Conservation (phyloP, 306 rosid genomes). For the Rubus parviflorus region DNA sequence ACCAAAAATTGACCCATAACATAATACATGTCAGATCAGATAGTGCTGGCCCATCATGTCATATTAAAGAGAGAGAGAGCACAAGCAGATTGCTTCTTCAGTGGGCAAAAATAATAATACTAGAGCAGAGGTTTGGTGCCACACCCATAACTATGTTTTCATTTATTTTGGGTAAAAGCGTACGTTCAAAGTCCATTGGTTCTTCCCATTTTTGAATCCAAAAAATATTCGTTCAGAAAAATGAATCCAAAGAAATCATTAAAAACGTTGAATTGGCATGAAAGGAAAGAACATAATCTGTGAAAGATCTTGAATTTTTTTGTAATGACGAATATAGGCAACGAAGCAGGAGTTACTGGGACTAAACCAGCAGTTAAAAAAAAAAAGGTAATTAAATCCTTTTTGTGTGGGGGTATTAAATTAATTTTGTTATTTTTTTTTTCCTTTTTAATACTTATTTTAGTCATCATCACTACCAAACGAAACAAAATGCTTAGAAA, state of each 20-base stretch:
- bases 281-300: not conserved
- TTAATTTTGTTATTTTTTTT: too few relatives aligned
- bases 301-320: not conserved
- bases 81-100: not conserved
- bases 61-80: not conserved
- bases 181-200: not conserved
- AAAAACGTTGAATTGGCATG: not conserved
- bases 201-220: not conserved
- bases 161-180: not conserved
- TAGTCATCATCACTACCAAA: not conserved
- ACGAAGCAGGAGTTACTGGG: too few relatives aligned
- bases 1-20: not conserved
- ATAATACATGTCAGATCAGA: conserved; percentile 7
- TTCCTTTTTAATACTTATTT: too few relatives aligned
- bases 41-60: conserved; percentile 3
- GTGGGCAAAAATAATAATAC: not conserved
- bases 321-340: too few relatives aligned
- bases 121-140: conserved; percentile 1
- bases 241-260: not conserved
- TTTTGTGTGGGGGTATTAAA: too few relatives aligned
- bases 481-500: not conserved
- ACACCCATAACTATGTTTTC: not conserved
- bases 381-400: too few relatives aligned
- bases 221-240: not conserved
- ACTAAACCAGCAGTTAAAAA: too few relatives aligned